Evolutionary conservation across 208 protist species (phyloP), one percentile per base, ranked within the genome.

Genomic region (Wallacemonas sp.): DNA sequence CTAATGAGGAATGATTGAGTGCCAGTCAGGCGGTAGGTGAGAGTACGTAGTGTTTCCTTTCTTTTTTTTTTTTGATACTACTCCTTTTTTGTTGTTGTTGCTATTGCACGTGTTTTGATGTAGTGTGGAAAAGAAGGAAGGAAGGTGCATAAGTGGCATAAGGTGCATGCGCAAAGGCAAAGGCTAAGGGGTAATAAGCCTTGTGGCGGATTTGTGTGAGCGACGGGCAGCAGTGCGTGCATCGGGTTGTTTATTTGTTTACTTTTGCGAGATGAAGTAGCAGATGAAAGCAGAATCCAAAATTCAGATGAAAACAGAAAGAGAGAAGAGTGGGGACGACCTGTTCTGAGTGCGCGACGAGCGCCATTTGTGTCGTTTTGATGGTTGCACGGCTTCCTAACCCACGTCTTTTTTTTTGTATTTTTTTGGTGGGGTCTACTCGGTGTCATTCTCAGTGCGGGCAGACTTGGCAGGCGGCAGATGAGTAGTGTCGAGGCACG

Each of bases 31-130:
- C n/a, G n/a, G n/a, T n/a, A n/a, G n/a, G n/a, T n/a, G n/a, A n/a
- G 38, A 42, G 10, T 42, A 42, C 38, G 14, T 42, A 42, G 7
- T 42, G 38, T 14, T 14, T 14, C 14, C 10, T 42, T 18, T 48
- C 44, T 48, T 5, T 67, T n/a, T 38, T 57, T 32, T 67, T n/a
- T 23, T 72, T 65, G 12, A 48, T n/a, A n/a, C 54, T 25, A n/a
- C 55, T 50, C 2, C 64, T 55, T 62, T 49, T 22, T 66, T 23
- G 41, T 70, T 22, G n/a, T 62, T 61, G 50, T 66, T 50, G 61
- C 67, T 65, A 4, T 72, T 70, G 49, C 28, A 38, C 26, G 5
- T n/a, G 26, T 12, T 36, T 57, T 57, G 28, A 23, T n/a, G n/a
- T n/a, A n/a, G n/a, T n/a, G n/a, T n/a, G n/a, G n/a, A n/a, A n/a